A percentile compares a stretch with the other conserved stretches of the same genome.
These are phyloP conservation scores for Lentithecium fluviatile DNA, from an alignment of 495 filamentous ascomycete genomes.

Conservation along the genomic window DNA sequence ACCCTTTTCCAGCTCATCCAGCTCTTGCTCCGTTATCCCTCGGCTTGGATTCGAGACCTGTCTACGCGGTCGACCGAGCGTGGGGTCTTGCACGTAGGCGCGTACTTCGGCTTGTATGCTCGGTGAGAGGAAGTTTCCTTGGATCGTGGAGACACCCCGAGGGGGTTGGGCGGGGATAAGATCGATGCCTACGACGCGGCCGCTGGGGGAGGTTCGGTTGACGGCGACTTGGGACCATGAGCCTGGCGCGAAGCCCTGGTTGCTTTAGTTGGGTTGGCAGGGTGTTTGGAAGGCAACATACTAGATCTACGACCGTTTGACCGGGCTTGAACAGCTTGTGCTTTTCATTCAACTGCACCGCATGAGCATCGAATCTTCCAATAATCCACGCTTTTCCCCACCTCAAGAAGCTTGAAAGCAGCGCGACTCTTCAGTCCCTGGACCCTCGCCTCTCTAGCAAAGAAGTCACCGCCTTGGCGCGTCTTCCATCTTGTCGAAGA, in stretches of 20 bases:
- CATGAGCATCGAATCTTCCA: slow-evolving; percentile 8
- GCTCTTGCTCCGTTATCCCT: slow-evolving; percentile 36
- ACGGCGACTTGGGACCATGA: slow-evolving; percentile 93
- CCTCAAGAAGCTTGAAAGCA: slow-evolving; percentile 87
- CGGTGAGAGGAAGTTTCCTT: slow-evolving; percentile 81
- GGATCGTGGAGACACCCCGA: slow-evolving; percentile 82
- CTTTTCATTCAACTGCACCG: slow-evolving; percentile 69
- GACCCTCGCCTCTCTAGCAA: slow-evolving; percentile 67
- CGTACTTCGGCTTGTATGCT: slow-evolving; percentile 71
- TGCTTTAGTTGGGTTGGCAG: background rate
- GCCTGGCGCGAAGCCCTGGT: slow-evolving; percentile 89
- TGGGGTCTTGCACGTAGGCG: slow-evolving; percentile 66
- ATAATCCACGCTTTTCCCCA: slow-evolving; percentile 36
- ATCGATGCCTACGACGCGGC: slow-evolving; percentile 85
- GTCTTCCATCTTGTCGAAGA: slow-evolving; percentile 79
- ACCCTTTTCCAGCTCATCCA: slow-evolving; percentile 41
- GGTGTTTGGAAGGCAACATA: slow-evolving; percentile 42
- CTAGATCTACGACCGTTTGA: slow-evolving; percentile 86
- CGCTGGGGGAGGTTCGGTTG: slow-evolving; percentile 68
- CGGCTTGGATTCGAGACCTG: slow-evolving; percentile 17
- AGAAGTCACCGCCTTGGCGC: slow-evolving; percentile 70
- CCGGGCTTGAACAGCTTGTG: slow-evolving; percentile 73
- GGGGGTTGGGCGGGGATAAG: slow-evolving; percentile 89
- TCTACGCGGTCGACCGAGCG: slow-evolving; percentile 54
- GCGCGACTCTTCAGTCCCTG: slow-evolving; percentile 82